These are phyloP conservation scores for Wickerhamiella allomyrinae DNA, from an alignment of 805 yeast genomes.

Conservation along the genomic window DNA sequence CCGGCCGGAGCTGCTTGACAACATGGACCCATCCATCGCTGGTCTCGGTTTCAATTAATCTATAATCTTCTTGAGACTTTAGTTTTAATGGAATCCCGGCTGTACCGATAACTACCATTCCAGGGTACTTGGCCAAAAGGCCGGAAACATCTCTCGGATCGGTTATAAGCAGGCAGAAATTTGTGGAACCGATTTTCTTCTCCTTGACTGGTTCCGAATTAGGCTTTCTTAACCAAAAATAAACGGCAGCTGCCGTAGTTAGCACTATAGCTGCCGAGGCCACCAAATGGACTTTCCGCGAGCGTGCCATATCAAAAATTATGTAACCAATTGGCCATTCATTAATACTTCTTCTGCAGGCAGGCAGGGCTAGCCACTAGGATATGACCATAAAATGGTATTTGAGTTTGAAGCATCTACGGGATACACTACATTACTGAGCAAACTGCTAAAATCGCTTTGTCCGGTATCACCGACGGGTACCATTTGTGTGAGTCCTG, in stretches of 20 bases:
- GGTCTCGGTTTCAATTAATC: constrained; percentile 34
- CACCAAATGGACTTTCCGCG: too few relatives aligned
- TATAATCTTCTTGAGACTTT: constrained; percentile 14
- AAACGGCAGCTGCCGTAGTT: background rate
- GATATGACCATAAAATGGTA: background rate
- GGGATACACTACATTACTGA: constrained; percentile 9
- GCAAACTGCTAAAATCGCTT: constrained; percentile 10
- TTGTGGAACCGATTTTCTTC: background rate
- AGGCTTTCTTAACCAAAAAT: background rate
- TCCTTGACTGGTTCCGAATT: background rate
- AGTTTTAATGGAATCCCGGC: constrained; percentile 14
- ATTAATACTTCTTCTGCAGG: too few relatives aligned
- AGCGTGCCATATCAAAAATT: too few relatives aligned
- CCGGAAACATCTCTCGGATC: background rate
- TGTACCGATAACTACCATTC: constrained; percentile 9
- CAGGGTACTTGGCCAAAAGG: background rate
- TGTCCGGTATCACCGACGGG: constrained; percentile 2
- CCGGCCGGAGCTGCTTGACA: constrained; percentile 36
- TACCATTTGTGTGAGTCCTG: constrained; percentile 5
- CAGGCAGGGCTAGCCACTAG: too few relatives aligned
- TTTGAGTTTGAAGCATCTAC: constrained; percentile 10
- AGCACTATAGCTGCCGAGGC: too few relatives aligned
- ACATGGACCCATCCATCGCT: constrained; percentile 39
- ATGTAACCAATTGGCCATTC: too few relatives aligned
- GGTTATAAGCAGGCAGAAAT: background rate